phyloP scores from a whole-genome alignment of 768 basidiomycete species.

The Suillus cothurnatus region DNA sequence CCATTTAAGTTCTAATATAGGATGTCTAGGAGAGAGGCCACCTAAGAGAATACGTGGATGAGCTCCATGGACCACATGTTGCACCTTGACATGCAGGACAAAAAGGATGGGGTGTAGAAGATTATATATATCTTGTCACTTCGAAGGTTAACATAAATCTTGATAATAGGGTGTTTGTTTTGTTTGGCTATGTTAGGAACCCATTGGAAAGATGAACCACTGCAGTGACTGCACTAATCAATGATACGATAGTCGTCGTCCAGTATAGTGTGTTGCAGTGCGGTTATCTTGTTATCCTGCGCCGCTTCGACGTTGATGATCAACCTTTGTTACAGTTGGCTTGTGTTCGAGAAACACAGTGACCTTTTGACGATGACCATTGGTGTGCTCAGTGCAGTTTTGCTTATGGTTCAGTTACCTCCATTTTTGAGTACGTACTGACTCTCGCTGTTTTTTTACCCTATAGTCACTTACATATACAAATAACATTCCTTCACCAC shows the following conservation, averaged over 20 bases:
- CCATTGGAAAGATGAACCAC: not conserved
- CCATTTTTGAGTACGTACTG: not conserved
- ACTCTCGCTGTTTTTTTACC: not conserved
- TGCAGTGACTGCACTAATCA: no score
- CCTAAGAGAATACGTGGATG: not conserved
- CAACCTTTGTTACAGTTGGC: not conserved
- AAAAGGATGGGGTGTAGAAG: not conserved
- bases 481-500: not conserved
- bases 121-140: constrained; percentile 2
- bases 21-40: not conserved
- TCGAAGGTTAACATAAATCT: not conserved
- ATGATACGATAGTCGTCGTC: not conserved
- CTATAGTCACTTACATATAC: not conserved
- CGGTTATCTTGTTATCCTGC: not conserved
- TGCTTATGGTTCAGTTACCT: not conserved
- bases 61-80: not conserved
- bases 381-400: not conserved
- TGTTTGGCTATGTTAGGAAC: not conserved
- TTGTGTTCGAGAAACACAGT: not conserved
- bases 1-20: not conserved
- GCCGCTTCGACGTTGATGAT: not conserved
- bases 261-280: not conserved
- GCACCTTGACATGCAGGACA: not conserved
- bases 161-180: not conserved
- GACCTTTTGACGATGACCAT: not conserved